These are phyloP conservation scores for Eremochloa ophiuroides DNA, from an alignment of 176 grass and related monocot genomes.

Conservation along the genomic window DNA sequence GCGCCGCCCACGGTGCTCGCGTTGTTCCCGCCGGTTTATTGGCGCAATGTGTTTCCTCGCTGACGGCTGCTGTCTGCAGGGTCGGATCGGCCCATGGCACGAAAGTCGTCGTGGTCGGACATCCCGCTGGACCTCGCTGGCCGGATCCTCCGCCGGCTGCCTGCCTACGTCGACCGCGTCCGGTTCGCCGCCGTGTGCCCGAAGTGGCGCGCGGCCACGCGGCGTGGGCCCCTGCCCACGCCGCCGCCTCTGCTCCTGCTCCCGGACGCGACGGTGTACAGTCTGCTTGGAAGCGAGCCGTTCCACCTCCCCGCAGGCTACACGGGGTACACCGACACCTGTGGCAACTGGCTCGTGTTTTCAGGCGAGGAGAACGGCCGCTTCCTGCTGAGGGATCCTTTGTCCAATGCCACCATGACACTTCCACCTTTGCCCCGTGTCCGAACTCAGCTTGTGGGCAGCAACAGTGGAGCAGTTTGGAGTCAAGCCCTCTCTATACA, in stretches of 20 bases:
- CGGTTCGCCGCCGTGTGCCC: conserved; percentile 12
- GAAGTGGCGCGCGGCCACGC: neutral
- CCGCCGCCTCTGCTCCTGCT: neutral
- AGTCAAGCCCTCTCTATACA: neutral
- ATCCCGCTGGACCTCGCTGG: neutral
- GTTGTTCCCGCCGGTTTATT: neutral
- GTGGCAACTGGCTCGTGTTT: neutral
- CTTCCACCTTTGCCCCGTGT: neutral
- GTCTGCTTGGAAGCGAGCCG: neutral
- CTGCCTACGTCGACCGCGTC: neutral
- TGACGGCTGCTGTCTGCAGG: neutral
- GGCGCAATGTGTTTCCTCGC: too few relatives aligned
- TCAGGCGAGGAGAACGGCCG: neutral
- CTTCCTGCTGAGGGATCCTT: conserved; percentile 2
- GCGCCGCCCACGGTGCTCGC: neutral
- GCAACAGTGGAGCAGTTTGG: neutral
- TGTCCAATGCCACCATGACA: neutral
- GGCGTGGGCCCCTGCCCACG: neutral
- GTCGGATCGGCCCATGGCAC: neutral
- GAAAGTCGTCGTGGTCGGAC: neutral
- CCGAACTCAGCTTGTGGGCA: neutral
- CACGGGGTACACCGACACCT: neutral
- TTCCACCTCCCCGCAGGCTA: neutral
- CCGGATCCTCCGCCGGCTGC: neutral
- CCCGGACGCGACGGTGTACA: neutral